Percentiles rank a stretch among this genome's conserved stretches.
These are phyloP conservation scores for Phytophthora megakarya DNA, from an alignment of 352 stramenopile genomes.

Conservation along the genomic window DNA sequence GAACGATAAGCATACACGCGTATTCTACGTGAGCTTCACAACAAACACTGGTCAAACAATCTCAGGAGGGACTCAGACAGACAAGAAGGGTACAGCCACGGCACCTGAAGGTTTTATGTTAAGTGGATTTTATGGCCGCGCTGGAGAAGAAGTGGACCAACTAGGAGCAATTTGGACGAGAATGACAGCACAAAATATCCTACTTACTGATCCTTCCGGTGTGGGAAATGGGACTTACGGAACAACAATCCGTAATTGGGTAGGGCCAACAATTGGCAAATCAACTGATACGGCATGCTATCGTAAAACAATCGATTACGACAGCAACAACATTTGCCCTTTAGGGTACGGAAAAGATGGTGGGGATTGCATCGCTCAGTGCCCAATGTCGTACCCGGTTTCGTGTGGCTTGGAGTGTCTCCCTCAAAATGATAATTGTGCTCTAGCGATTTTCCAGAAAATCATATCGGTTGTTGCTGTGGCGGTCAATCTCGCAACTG, in stretches of 20 bases:
- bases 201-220: constrained; percentile 10
- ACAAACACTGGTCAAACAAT: constrained; percentile 9
- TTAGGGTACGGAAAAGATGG: constrained; percentile 44
- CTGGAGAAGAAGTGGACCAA: constrained; percentile 16
- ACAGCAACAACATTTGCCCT: constrained; percentile 26
- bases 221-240: no score
- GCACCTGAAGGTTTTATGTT: constrained; percentile 15
- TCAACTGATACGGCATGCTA: constrained; percentile 46
- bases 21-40: constrained; percentile 18
- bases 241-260: constrained; percentile 17
- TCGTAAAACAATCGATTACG: constrained; percentile 39
- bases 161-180: constrained; percentile 23
- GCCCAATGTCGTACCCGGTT: constrained; percentile 66
- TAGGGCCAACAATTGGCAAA: constrained; percentile 15
- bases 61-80: constrained; percentile 2
- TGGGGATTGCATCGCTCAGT: constrained; percentile 60
- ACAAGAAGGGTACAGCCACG: neutral
- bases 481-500: constrained; percentile 5
- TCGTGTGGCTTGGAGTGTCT: constrained; percentile 26
- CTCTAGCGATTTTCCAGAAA: constrained; percentile 16
- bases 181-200: constrained; percentile 2
- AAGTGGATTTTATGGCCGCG: constrained; percentile 12
- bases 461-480: constrained; percentile 1
- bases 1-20: constrained; percentile 13
- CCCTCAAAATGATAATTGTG: constrained; percentile 32